Conservation (phyloP, 371 early-diverging fungal species). For the Mortierella sp. region DNA sequence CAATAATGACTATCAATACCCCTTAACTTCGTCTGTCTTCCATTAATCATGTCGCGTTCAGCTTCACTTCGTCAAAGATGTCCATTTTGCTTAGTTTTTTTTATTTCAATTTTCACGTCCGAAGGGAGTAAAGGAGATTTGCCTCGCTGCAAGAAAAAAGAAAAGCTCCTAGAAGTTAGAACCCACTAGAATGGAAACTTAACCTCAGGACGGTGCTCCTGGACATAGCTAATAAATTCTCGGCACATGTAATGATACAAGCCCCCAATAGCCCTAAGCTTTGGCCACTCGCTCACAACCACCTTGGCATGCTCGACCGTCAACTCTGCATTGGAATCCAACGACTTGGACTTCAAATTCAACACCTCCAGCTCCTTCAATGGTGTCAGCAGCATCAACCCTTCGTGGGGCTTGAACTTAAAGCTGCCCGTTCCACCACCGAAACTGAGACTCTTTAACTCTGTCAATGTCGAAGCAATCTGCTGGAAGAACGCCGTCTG, state of each 20-base stretch:
- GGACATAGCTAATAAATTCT: constrained; percentile 8
- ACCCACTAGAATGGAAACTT: neutral
- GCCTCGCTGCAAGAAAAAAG: neutral
- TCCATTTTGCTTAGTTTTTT: too few species aligned
- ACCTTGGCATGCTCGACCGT: constrained; percentile 19
- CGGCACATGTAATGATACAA: neutral
- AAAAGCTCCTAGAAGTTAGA: neutral
- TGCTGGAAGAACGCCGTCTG: constrained; percentile 14
- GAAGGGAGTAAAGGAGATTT: neutral
- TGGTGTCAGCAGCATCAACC: neutral
- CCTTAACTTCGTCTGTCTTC: too few species aligned
- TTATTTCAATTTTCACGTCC: too few species aligned
- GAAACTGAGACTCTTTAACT: constrained; percentile 15
- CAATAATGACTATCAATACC: too few species aligned
- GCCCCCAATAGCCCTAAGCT: constrained; percentile 15
- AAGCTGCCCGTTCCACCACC: constrained; percentile 2
- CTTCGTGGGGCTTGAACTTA: constrained; percentile 7
- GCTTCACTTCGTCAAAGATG: too few species aligned
- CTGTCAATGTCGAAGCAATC: neutral
- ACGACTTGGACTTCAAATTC: neutral
- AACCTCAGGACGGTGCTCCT: constrained; percentile 20
- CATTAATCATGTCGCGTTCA: too few species aligned
- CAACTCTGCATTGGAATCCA: constrained; percentile 11
- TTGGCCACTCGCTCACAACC: constrained; percentile 8
- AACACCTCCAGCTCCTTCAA: constrained; percentile 11